These are phyloP conservation scores for Sisymbrium altissimum DNA, from an alignment of 345 rosid species.

Conservation along the genomic window DNA sequence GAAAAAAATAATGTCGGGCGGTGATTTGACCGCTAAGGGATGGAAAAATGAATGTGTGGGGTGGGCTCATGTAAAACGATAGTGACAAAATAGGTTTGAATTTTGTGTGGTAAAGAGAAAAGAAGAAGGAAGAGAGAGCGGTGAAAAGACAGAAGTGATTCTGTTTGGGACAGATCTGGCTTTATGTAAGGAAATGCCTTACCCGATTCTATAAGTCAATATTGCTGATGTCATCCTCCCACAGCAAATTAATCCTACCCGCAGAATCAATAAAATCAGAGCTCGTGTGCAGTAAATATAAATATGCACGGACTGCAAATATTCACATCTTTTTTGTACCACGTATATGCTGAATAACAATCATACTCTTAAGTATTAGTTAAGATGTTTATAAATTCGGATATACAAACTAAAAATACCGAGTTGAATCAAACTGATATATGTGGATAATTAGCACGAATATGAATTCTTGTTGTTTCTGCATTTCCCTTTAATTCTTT, in stretches of 20 bases:
- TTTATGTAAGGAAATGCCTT: constrained; percentile 23
- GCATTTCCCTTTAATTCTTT: no score
- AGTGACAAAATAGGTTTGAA: background rate
- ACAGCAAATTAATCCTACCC: constrained; percentile 3
- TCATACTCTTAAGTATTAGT: background rate
- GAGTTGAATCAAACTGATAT: background rate
- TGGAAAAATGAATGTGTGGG: constrained; percentile 4
- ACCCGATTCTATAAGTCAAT: constrained; percentile 36
- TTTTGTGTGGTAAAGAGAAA: background rate
- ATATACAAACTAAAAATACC: background rate
- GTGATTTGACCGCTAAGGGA: constrained; percentile 24
- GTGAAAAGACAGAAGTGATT: constrained; percentile 33
- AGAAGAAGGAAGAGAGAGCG: background rate
- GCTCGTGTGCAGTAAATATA: background rate
- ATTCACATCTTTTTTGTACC: no score
- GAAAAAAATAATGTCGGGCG: background rate
- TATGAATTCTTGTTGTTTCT: no score
- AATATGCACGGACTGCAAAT: no score
- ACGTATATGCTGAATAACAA: no score
- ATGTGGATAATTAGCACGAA: no score
- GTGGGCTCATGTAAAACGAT: background rate
- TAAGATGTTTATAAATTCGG: background rate
- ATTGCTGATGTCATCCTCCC: constrained; percentile 22
- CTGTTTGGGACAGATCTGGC: constrained; percentile 33
- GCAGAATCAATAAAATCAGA: background rate